Base-by-base conservation (phyloP, 179 eudicot genomes). In the Actinidia polygama region DNA sequence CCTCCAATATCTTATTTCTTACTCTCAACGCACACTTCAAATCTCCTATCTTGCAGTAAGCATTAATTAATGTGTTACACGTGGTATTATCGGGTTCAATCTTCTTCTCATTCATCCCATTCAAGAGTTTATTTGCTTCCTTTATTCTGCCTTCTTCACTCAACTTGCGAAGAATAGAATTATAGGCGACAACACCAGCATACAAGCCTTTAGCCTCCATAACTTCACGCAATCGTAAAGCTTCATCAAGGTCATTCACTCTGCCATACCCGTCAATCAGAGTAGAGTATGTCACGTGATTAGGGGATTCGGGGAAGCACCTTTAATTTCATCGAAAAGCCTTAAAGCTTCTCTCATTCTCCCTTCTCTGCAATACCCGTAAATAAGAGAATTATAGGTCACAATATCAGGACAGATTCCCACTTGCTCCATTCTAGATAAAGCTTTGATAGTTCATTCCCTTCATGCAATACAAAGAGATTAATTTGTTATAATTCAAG, bases 391-490 rank as follows among this genome's bases (percentile, higher is more conserved):
- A 87, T 90, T 96, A 85, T 93, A 95, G 1, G 98, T 93, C 59
- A 92, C 88, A 67, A 88, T 81, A 80, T 93, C 98, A 7, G 98
- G 97, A 83, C 62, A 77, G 10, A 90, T 63, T 36, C 87, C 90
- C 46, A 83, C 80, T 80, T 79, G 83, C 68, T 89, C 88, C 99
- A 95, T 95, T 84, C 94, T 89, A 78, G 86, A 91, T 47, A 94
- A 94, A 64, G 98, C 98, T 87, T n/a, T 95, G 95, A 73, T 95
- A 92, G 84, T 93, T 90, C 92, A 90, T 90, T 59, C 90, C 90
- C 82, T 81, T 86, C 83, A 85, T 92, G 88, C 97, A 95, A 47
- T 93, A 95, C 83, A 94, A 89, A 61, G 85, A 86, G 61, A 95
- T 91, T 81, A 95, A 86, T 78, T 92, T 93, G 80, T 95, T 96